Evolutionary conservation across 2,329 filamentous ascomycete genomes (phyloP).

Genomic region (Fusarium cicatricum): DNA sequence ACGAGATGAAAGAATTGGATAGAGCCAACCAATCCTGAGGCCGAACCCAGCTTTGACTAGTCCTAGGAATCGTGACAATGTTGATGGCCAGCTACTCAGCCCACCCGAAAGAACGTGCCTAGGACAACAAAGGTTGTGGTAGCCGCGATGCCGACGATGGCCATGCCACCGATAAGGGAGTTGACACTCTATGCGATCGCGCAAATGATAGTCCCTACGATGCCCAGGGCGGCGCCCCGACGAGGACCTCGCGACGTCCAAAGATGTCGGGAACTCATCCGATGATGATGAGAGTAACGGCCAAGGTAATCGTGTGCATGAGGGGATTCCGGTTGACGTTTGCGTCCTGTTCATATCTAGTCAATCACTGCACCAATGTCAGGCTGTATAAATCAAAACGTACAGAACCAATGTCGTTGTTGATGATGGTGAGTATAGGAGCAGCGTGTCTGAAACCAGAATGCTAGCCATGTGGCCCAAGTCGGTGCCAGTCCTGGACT

Average conservation of each 20-base stretch:
- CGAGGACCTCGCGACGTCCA: conserved; percentile 42
- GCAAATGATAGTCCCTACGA: conserved; percentile 49
- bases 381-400: not conserved
- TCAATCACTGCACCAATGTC: too few species aligned
- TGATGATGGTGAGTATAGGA: conserved; percentile 30
- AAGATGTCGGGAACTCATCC: conserved; percentile 43
- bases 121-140: conserved; percentile 42
- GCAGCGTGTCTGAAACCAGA: conserved; percentile 41
- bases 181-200: conserved; percentile 47
- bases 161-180: conserved; percentile 48
- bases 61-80: conserved; percentile 47
- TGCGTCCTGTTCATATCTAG: conserved; percentile 13
- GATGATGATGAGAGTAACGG: conserved; percentile 40
- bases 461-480: conserved; percentile 42
- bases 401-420: conserved; percentile 33
- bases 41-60: conserved; percentile 48
- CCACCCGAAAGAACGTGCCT: conserved; percentile 48
- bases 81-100: conserved; percentile 47
- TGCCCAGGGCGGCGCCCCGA: conserved; percentile 43
- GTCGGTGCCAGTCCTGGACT: conserved; percentile 37
- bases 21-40: conserved; percentile 47
- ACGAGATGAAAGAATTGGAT: conserved; percentile 48
- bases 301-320: conserved; percentile 42
- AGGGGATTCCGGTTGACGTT: conserved; percentile 45
- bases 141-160: conserved; percentile 49